These are phyloP conservation scores for Ophidiomyces ophidiicola DNA, from an alignment of 2,329 filamentous ascomycete species.

Conservation along the genomic window DNA sequence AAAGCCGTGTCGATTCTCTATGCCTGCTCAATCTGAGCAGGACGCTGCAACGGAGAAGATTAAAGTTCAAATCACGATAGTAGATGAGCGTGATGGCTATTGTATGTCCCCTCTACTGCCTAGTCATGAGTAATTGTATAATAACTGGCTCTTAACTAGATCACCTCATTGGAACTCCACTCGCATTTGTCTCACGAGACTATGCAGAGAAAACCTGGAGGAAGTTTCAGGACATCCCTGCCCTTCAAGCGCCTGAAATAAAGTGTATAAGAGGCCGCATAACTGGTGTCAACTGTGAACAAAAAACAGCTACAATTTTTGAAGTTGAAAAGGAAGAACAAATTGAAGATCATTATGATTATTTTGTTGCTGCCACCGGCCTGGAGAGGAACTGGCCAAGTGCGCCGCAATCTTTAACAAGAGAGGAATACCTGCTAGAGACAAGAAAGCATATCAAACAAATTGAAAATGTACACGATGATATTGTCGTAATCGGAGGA, in stretches of 20 bases:
- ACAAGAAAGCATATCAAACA: conserved; percentile 47
- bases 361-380: conserved; percentile 60
- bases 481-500: conserved; percentile 63
- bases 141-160: conserved; percentile 35
- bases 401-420: conserved; percentile 53
- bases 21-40: conserved; percentile 13
- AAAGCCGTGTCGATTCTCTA: conserved; percentile 34
- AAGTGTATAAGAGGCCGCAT: conserved; percentile 55
- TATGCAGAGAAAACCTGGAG: conserved; percentile 60
- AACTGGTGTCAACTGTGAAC: conserved; percentile 45
- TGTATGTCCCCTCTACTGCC: conserved; percentile 41
- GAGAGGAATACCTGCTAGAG: conserved; percentile 53
- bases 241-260: conserved; percentile 51
- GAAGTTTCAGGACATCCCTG: conserved; percentile 53
- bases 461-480: conserved; percentile 42
- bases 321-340: conserved; percentile 37
- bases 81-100: conserved; percentile 64
- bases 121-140: neutral
- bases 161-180: conserved; percentile 63
- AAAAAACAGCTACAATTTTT: conserved; percentile 48
- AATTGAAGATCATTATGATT: conserved; percentile 49
- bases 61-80: conserved; percentile 54
- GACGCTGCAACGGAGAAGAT: conserved; percentile 29
- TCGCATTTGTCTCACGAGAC: conserved; percentile 52
- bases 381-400: conserved; percentile 59